Percentiles rank a stretch among this genome's conserved stretches.
Evolutionary conservation across 495 filamentous ascomycete genomes (phyloP).

Genomic region (Lasiosphaeria ovina): DNA sequence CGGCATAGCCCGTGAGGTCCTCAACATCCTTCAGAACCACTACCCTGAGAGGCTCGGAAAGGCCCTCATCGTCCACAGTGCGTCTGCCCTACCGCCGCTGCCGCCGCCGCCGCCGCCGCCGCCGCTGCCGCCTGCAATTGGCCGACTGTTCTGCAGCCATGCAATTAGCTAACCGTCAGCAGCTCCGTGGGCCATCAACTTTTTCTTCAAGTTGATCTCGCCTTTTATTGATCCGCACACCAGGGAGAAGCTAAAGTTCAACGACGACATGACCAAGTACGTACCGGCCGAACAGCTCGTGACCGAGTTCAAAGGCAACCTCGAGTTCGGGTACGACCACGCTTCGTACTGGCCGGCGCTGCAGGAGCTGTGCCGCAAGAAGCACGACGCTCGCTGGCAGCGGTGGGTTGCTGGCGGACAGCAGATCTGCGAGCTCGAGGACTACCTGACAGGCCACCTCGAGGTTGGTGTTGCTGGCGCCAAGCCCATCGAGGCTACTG

Average conservation of each 20-base stretch:
- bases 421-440: conserved; percentile 78
- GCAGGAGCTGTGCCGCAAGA: conserved; percentile 60
- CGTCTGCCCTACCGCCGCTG: conserved; percentile 23
- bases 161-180: conserved; percentile 3
- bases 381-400: conserved; percentile 54
- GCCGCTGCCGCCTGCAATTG: too few relatives aligned
- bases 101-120: background rate
- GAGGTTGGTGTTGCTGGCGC: conserved; percentile 22
- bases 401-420: conserved; percentile 79
- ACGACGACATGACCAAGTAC: conserved; percentile 75
- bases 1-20: conserved; percentile 70
- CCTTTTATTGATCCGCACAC: conserved; percentile 95
- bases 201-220: conserved; percentile 92
- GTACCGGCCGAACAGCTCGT: conserved; percentile 78
- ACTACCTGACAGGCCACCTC: conserved; percentile 54
- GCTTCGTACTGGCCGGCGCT: conserved; percentile 84
- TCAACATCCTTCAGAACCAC: conserved; percentile 88
- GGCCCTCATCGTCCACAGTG: conserved; percentile 83
- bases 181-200: conserved; percentile 85
- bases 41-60: conserved; percentile 91
- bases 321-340: conserved; percentile 87
- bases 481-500: background rate
- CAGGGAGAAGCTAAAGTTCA: conserved; percentile 89
- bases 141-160: background rate
- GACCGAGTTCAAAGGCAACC: conserved; percentile 61